Evolutionary conservation across 371 early-diverging fungal genomes (phyloP).

Genomic region (Thermomucor indicae-seudaticae): DNA sequence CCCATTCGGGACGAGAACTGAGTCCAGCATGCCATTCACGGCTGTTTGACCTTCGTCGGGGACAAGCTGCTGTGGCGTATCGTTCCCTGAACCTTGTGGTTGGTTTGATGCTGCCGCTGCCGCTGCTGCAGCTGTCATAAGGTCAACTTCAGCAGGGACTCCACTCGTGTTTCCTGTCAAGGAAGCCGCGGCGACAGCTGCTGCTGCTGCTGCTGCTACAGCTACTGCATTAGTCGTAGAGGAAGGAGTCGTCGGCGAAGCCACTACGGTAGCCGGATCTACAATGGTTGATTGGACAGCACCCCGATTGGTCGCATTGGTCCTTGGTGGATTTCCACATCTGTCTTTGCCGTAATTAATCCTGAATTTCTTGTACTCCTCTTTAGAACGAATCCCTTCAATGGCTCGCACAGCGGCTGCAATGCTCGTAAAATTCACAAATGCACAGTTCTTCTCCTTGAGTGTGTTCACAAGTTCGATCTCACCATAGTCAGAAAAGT

Average conservation of each 20-base stretch:
- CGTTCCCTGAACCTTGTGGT: neutral
- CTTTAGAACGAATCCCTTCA: constrained; percentile 51
- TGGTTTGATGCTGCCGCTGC: neutral
- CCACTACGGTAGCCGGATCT: too few species aligned
- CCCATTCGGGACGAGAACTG: constrained; percentile 6
- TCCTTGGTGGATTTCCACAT: constrained; percentile 60
- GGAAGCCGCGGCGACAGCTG: neutral
- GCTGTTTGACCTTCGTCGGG: neutral
- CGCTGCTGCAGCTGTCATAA: neutral
- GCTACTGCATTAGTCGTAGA: constrained; percentile 3
- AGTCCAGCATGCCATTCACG: constrained; percentile 1
- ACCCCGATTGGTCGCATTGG: neutral
- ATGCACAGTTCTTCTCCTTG: constrained; percentile 76
- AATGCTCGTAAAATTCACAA: constrained; percentile 79
- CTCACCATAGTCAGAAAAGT: constrained; percentile 74
- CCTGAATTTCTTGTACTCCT: constrained; percentile 50
- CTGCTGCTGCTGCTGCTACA: neutral
- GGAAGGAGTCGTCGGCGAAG: too few species aligned
- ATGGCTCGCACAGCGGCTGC: constrained; percentile 69
- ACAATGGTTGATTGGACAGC: too few species aligned
- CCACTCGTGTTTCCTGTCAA: neutral
- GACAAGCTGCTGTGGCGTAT: neutral
- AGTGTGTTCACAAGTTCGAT: constrained; percentile 76
- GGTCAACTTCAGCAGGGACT: too few species aligned
- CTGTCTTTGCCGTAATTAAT: constrained; percentile 85